Conservation (phyloP, 768 basidiomycete species). For the Naganishia randhawae region DNA sequence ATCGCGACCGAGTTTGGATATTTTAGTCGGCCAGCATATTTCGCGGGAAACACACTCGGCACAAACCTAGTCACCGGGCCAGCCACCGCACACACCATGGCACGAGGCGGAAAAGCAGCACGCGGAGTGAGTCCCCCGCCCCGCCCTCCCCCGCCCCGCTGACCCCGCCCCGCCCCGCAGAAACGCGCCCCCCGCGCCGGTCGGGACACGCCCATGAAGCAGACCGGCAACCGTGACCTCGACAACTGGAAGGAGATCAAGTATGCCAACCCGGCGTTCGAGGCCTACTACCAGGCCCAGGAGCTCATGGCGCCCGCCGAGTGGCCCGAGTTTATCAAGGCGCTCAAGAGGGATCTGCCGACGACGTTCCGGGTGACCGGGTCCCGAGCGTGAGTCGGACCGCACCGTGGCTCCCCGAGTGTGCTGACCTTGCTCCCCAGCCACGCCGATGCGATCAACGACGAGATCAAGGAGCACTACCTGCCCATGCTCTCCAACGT, state of each 20-base stretch:
- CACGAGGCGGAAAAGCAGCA: constrained; percentile 3
- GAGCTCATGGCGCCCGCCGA: constrained; percentile 67
- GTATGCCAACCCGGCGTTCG: constrained; percentile 17
- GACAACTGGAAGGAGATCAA: constrained; percentile 23
- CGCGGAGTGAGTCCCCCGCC: not conserved
- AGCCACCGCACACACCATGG: not conserved
- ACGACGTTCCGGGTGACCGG: constrained; percentile 92
- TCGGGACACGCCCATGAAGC: not conserved
- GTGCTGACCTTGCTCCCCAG: constrained; percentile 52
- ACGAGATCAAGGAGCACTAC: constrained; percentile 70
- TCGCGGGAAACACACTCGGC: no score
- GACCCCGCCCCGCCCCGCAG: not conserved
- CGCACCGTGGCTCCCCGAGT: not conserved
- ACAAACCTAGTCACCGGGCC: no score
- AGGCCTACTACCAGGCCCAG: constrained; percentile 55
- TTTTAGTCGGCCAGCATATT: no score
- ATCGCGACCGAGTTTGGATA: no score
- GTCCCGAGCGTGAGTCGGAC: constrained; percentile 66
- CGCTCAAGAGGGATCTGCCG: constrained; percentile 69
- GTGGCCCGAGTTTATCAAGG: constrained; percentile 69
- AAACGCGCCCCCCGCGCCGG: constrained; percentile 5
- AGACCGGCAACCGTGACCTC: constrained; percentile 16
- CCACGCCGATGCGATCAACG: constrained; percentile 65
- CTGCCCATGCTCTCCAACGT: constrained; percentile 71
- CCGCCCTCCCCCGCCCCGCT: not conserved